Base-by-base conservation (phyloP, 1,139 yeast species). In the Geotrichum restrictum region DNA sequence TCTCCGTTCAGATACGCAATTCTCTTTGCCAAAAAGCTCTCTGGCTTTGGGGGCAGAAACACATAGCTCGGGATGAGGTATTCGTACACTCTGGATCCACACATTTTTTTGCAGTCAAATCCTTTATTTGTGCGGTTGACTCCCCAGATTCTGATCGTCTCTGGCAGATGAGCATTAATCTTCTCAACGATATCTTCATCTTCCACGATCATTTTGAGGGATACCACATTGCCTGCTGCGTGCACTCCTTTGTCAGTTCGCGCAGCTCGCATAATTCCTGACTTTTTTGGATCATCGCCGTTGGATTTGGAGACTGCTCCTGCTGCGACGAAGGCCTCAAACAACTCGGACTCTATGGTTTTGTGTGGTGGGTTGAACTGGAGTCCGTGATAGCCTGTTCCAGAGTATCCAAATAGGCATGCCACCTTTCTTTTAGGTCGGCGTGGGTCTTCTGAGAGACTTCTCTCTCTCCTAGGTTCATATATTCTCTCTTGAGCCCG, bases 201-300 rank as follows among this genome's bases (percentile, higher is more conserved):
- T 66, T 91, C 97, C 53, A 91, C 79, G 62, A 91, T 89, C 74
- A 93, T 73, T 67, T 93, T 93, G 62, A 88, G 75, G 7, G 96
- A 86, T 41, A 94, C 81, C 31, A 91, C 89, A 67, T 93, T 93
- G 27, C 98, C 98, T 3, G 98, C 97, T 29, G 99, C 98, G 70
- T 93, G 99, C 14, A 93, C 99, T 57, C 98, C 99, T 70, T 93
- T 94, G 69, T 93, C 99, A 3, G 98, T 93, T 69, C 98, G 78
- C 3, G 98, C 98, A 43, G 98, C 96, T 63, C 98, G 79, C 86
- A 88, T 85, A 64, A 94, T 87, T 0, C 94, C 91, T 53, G 83
- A 82, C 65, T 93, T 93, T 67, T 88, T 89, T 60, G 93, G 80
- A 67, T 93, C 98, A 57, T 82, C 84, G 2, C 96, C 81, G 69